Evolutionary conservation across 106 monocot genomes (phyloP), one percentile per base, ranked within the genome.

Genomic region (Dendrobium officinale): DNA sequence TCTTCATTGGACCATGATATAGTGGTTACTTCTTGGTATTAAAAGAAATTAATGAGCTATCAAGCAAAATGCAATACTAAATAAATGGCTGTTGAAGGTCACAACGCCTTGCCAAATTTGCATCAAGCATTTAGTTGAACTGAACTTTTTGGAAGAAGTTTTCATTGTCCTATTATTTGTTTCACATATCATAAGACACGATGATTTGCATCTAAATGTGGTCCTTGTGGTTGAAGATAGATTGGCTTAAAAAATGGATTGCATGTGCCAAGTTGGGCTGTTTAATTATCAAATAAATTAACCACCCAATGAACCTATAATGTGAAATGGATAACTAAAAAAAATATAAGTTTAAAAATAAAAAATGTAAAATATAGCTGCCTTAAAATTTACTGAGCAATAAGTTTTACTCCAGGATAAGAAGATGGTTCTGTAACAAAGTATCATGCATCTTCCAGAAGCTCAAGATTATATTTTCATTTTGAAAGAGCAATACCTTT

Each of bases 391-490:
- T 27, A 11, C 31, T 41, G 3, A 67, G 31, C 0, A 6, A 44
- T 0, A 19, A 24, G n/a, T 67, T 42, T 6, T 18, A 44, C 18
- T 68, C n/a, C 0, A 68, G 1, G 43, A 43, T 4, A 49, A 61
- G 6, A 26, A 6, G 2, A 18, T 43, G 66, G 66, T 8, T 79
- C 49, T 7, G 55, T 4, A 13, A 19, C 70, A 68, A 61, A 18
- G 9, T 41, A 42, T 18, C 66, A 27, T 4, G 19, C 24, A 64
- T 79, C 64, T 42, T 61, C 55, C 4, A 18, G 40, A 40, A 79
- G 67, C 2, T 79, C 79, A 37, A 79, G 9, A 19, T 41, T 7
- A 66, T 67, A 79, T 27, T 79, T 79, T 22, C 64, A 7, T 79
- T 79, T 11, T 3, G 10, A 79, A 41, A 55, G 64, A 66, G 29